Evolutionary conservation across 371 early-diverging fungal genomes (phyloP).

Genomic region (Umbelopsis sp.): DNA sequence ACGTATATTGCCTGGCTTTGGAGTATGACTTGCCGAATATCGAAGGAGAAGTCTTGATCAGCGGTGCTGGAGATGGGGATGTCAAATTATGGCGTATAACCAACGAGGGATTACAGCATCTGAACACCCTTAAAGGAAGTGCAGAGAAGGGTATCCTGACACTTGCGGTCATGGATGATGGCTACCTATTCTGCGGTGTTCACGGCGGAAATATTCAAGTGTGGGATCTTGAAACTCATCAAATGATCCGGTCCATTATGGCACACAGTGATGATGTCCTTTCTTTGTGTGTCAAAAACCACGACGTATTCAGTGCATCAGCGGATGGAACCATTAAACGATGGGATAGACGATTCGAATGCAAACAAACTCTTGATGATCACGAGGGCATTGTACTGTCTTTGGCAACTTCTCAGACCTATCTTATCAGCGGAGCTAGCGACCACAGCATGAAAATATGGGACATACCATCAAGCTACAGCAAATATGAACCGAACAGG

Average conservation of each 20-base stretch:
- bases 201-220: constrained; percentile 79
- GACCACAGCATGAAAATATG: constrained; percentile 70
- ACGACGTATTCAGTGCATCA: constrained; percentile 69
- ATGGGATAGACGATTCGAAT: constrained; percentile 76
- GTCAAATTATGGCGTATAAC: constrained; percentile 69
- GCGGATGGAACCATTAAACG: constrained; percentile 78
- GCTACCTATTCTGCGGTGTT: constrained; percentile 76
- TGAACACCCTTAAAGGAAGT: constrained; percentile 53
- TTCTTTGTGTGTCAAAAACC: constrained; percentile 50
- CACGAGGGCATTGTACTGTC: constrained; percentile 71
- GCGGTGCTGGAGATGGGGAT: constrained; percentile 75
- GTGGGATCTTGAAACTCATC: constrained; percentile 82
- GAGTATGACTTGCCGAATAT: constrained; percentile 56
- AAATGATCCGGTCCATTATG: constrained; percentile 68
- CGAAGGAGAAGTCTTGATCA: constrained; percentile 64
- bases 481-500: constrained; percentile 33
- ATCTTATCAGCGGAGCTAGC: constrained; percentile 70
- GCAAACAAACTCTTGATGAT: constrained; percentile 60
- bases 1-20: constrained; percentile 70
- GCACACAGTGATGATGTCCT: constrained; percentile 77
- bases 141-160: constrained; percentile 65
- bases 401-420: constrained; percentile 59
- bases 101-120: constrained; percentile 41
- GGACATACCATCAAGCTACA: constrained; percentile 32
- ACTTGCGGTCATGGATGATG: constrained; percentile 68